phyloP scores from a whole-genome alignment of 1,139 yeast genomes.

The Maudiozyma humilis region DNA sequence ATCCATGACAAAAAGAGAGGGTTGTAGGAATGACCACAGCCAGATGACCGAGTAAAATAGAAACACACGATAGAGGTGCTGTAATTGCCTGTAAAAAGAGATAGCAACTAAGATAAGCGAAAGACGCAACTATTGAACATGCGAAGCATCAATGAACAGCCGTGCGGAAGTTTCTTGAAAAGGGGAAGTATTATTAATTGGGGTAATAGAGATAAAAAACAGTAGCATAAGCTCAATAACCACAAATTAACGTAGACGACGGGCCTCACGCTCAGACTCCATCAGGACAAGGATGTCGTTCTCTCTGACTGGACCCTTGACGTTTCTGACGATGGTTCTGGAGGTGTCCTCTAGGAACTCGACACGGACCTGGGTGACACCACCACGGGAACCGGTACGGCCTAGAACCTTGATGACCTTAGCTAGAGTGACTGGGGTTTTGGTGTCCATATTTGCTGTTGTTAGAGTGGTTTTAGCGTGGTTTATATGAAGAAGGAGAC shows the following conservation, averaged over 20 bases:
- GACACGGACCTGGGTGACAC: constrained; percentile 99
- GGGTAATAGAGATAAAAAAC: too few species aligned
- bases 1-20: constrained; percentile 1
- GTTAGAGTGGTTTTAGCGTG: constrained; percentile 1
- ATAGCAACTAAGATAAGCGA: too few species aligned
- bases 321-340: constrained; percentile 99
- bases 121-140: too few species aligned
- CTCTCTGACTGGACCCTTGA: constrained; percentile 99
- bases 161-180: too few species aligned
- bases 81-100: too few species aligned
- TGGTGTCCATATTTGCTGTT: constrained; percentile 49
- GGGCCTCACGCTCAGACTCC: constrained; percentile 99
- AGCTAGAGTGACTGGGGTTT: constrained; percentile 97
- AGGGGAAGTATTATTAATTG: too few species aligned
- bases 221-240: not conserved
- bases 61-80: not conserved
- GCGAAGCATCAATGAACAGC: too few species aligned
- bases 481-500: not conserved
- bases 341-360: constrained; percentile 97
- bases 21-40: too few species aligned
- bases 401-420: constrained; percentile 99
- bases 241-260: constrained; percentile 45
- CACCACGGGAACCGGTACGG: constrained; percentile 99
- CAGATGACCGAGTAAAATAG: not conserved
- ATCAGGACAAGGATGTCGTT: constrained; percentile 97